Evolutionary conservation across 305 asterid genomes (phyloP).

Genomic region (Fraxinus sp.): DNA sequence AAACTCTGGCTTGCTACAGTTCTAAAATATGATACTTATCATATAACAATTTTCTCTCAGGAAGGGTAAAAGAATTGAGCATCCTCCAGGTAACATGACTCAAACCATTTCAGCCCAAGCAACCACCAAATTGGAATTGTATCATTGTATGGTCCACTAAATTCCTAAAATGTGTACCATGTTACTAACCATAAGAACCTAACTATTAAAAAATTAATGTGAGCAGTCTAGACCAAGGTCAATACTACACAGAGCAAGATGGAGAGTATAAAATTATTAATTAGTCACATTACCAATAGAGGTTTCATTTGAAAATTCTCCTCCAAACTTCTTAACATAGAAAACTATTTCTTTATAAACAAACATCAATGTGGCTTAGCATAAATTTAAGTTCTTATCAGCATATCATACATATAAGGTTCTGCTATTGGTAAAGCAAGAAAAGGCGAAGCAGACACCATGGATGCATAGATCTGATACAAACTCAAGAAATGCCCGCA

Average conservation of each 20-base stretch:
- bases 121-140: not conserved
- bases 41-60: not conserved
- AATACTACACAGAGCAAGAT: not conserved
- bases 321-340: not conserved
- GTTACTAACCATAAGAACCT: not conserved
- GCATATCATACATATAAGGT: not conserved
- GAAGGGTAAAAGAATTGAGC: not conserved
- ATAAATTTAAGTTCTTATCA: not conserved
- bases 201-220: not conserved
- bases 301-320: not conserved
- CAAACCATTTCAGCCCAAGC: not conserved
- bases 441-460: not conserved
- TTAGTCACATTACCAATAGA: not conserved
- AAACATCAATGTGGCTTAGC: not conserved
- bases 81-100: not conserved
- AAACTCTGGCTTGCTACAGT: not conserved
- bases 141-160: not conserved
- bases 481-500: not conserved
- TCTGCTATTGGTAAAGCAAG: not conserved
- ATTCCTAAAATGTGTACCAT: not conserved
- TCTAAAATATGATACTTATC: not conserved
- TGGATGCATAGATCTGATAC: not conserved
- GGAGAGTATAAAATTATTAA: not conserved
- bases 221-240: not conserved
- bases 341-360: not conserved